Evolutionary conservation across 768 basidiomycete genomes (phyloP), one percentile per base, ranked within the genome.

Genomic region (Dioszegia crocea): DNA sequence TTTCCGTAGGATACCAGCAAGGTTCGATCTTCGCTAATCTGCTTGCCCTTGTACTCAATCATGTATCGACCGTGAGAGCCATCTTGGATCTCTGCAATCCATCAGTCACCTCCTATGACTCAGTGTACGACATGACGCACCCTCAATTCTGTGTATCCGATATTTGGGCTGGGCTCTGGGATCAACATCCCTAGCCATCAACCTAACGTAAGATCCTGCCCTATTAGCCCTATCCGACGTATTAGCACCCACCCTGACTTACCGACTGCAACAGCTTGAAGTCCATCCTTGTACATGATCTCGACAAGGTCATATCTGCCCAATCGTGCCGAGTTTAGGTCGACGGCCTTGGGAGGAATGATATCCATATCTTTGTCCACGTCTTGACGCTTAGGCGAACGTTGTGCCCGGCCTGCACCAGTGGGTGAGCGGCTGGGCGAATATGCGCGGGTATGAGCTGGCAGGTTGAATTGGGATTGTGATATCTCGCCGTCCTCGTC

Each of bases 201-300:
- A 88, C 38, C 93, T 84, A 10, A 98, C 91, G 84, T 86, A 98
- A 24, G 84, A 84, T 45, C 87, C 92, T 91, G 47, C 44, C 39
- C 50, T 12, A 33, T 55, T 17, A 54, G 41, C 44, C 19, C 10
- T n/a, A 17, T 36, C 19, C 41, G 31, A 45, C 27, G 45, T 30
- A 29, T 5, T 21, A 33, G 5, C 19, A 26, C 41, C 14, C 9
- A 26, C 36, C 21, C 1, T 4, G 12, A 75, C 81, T 61, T 64
- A 86, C 93, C 87, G 76, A 84, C 84, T 30, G 88, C 82, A 75
- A 85, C 87, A 24, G 91, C 86, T 62, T 87, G 85, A 72, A 97
- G 98, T 84, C 88, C 92, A 2, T 90, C 87, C 33, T 85, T 82
- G 67, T 84, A 79, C 64, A 83, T 86, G 74, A 86, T 79, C 65